These are phyloP conservation scores for Capsicum chinense DNA, from an alignment of 257 asterid genomes.

Conservation along the genomic window DNA sequence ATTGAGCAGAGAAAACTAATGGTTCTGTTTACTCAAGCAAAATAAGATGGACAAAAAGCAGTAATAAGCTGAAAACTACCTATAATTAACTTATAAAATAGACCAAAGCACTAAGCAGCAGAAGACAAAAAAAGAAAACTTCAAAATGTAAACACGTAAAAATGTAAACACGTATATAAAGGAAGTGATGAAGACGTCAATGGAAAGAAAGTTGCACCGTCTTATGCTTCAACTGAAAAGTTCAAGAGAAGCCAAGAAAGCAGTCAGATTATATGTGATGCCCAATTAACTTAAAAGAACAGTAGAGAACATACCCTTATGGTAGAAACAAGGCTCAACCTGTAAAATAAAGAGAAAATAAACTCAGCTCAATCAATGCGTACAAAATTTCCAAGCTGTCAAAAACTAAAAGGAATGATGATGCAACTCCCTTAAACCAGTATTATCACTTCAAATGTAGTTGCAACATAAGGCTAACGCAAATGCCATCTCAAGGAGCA, in stretches of 20 bases:
- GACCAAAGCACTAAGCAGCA: background rate
- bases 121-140: background rate
- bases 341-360: slow-evolving; percentile 40
- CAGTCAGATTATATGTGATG: background rate
- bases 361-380: slow-evolving; percentile 9
- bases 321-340: slow-evolving; percentile 91
- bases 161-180: background rate
- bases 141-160: background rate
- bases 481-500: slow-evolving; percentile 7
- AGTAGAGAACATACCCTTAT: slow-evolving; percentile 61
- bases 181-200: background rate
- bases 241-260: background rate
- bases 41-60: background rate
- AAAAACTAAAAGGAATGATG: background rate
- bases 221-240: background rate
- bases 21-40: slow-evolving; percentile 7
- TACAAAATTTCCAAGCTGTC: background rate
- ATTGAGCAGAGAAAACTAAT: background rate
- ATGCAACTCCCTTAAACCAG: background rate
- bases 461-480: background rate
- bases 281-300: slow-evolving; percentile 14
- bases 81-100: background rate
- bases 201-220: background rate
- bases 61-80: background rate
- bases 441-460: background rate